Evolutionary conservation across 1,139 yeast genomes (phyloP).

Genomic region (Yamadazyma sp.): DNA sequence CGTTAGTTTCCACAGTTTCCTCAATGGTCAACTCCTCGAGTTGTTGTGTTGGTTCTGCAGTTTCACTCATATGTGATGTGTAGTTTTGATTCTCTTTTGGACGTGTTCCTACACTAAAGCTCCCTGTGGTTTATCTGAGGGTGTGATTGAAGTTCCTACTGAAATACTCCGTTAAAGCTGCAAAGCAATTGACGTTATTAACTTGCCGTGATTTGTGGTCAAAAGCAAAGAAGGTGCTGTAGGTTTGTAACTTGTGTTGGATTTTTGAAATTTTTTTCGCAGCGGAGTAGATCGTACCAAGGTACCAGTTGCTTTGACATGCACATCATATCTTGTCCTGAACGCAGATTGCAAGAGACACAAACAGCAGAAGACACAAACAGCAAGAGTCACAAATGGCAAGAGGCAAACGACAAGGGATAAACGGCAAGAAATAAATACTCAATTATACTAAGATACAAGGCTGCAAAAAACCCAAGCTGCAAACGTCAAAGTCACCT

Average conservation of each 20-base stretch:
- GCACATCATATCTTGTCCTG: not conserved
- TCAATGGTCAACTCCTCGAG: not conserved
- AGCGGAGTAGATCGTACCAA: no score
- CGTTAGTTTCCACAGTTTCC: not conserved
- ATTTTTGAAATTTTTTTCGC: conserved; percentile 1
- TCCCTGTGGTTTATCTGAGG: no score
- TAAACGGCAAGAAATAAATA: not conserved
- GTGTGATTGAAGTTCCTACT: not conserved
- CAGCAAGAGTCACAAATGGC: no score
- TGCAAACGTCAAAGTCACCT: conserved; percentile 12
- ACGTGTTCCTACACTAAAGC: no score
- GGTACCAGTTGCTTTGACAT: no score
- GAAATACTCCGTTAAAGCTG: not conserved
- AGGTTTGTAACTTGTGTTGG: not conserved
- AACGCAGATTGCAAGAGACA: no score
- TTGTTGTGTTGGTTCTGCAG: not conserved
- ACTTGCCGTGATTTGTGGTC: not conserved
- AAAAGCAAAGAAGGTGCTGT: not conserved
- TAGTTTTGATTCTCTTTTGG: not conserved
- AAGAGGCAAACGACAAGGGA: no score
- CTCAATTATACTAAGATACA: not conserved
- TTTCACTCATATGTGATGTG: conserved; percentile 1
- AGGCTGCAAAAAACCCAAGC: not conserved
- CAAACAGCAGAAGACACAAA: no score
- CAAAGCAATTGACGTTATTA: not conserved